Percentiles rank a stretch among this genome's conserved stretches.
Evolutionary conservation across 2,329 filamentous ascomycete species (phyloP).

Genomic region (Venturia pyrina): DNA sequence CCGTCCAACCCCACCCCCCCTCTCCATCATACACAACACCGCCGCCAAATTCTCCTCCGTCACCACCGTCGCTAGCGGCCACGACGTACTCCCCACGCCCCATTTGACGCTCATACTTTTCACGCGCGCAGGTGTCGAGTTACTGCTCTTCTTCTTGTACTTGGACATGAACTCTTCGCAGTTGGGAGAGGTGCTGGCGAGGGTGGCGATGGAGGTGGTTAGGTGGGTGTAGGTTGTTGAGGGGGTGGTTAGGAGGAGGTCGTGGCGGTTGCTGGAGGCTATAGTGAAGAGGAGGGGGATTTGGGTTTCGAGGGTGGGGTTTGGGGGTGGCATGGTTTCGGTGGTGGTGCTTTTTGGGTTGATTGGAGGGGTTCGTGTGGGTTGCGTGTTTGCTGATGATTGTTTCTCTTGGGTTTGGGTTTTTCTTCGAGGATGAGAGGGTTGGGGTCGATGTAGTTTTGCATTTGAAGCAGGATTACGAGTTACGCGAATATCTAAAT

Average conservation of each 20-base stretch:
- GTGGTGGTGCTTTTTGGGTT: not conserved
- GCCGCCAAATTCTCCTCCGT: constrained; percentile 25
- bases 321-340: not conserved
- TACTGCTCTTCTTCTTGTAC: constrained; percentile 19
- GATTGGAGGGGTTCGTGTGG: not conserved
- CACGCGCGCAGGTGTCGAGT: constrained; percentile 14
- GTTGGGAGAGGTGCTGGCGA: constrained; percentile 20
- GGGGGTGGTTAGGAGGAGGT: constrained; percentile 18
- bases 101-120: constrained; percentile 24
- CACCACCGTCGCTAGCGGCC: constrained; percentile 23
- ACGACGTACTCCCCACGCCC: constrained; percentile 24
- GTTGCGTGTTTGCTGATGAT: not conserved
- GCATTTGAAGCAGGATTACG: not conserved
- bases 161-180: constrained; percentile 26
- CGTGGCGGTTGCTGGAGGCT: constrained; percentile 23
- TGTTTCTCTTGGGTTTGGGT: no score
- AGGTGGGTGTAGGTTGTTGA: constrained; percentile 13
- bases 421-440: no score
- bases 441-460: not conserved
- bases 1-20: constrained; percentile 19
- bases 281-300: constrained; percentile 27
- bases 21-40: constrained; percentile 22
- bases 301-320: no score
- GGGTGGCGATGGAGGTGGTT: constrained; percentile 12
- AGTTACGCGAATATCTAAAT: not conserved